Percentiles rank a stretch among this genome's conserved stretches.
phyloP scores from a whole-genome alignment of 805 yeast genomes.

The Vanderwaltozyma tropicalis region DNA sequence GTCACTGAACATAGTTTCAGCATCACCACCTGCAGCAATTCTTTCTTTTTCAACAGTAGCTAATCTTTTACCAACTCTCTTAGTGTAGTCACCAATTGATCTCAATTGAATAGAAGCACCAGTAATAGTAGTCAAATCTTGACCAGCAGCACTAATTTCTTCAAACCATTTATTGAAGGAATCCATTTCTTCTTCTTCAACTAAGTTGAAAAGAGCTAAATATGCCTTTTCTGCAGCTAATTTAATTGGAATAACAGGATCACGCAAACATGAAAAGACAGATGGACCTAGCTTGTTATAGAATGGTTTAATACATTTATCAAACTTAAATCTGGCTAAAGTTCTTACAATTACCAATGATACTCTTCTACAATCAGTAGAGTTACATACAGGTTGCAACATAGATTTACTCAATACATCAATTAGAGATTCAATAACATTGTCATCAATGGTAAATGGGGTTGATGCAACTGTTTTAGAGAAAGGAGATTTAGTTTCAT shows the following conservation, averaged over 20 bases:
- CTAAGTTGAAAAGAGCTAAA: conserved; percentile 58
- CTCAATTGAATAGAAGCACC: conserved; percentile 51
- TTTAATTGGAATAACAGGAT: conserved; percentile 81
- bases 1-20: conserved; percentile 74
- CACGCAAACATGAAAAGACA: conserved; percentile 75
- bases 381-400: conserved; percentile 45
- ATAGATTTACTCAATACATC: conserved; percentile 40
- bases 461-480: conserved; percentile 18
- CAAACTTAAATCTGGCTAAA: conserved; percentile 51
- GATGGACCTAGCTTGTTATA: conserved; percentile 54
- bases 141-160: conserved; percentile 24
- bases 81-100: conserved; percentile 79
- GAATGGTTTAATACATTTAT: conserved; percentile 40
- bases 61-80: conserved; percentile 78
- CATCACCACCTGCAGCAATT: conserved; percentile 83
- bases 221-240: conserved; percentile 90
- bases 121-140: conserved; percentile 29
- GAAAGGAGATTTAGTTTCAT: conserved; percentile 32
- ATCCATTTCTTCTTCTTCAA: conserved; percentile 48
- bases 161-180: conserved; percentile 59
- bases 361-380: conserved; percentile 71
- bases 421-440: conserved; percentile 35
- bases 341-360: conserved; percentile 70
- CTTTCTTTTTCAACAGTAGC: conserved; percentile 83
- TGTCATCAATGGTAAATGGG: conserved; percentile 35